These are phyloP conservation scores for Suillus weaverae DNA, from an alignment of 768 basidiomycete species.

Conservation along the genomic window DNA sequence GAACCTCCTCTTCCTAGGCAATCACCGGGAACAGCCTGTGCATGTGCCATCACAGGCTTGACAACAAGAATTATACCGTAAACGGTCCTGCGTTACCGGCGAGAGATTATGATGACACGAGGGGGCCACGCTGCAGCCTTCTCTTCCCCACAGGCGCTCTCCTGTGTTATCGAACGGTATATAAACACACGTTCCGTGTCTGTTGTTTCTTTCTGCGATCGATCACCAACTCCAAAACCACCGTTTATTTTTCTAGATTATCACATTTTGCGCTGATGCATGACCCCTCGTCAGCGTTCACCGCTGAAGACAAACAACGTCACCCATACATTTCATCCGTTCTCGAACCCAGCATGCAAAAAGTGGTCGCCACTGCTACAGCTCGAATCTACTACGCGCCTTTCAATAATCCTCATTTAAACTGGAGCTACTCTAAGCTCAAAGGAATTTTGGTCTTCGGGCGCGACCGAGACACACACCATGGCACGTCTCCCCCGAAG, in stretches of 20 bases:
- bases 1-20: not conserved
- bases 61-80: constrained; percentile 24
- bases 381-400: constrained; percentile 66
- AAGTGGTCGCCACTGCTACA: constrained; percentile 51
- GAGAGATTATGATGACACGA: constrained; percentile 30
- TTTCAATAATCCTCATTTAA: constrained; percentile 43
- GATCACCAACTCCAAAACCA: constrained; percentile 17
- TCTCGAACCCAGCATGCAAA: constrained; percentile 41
- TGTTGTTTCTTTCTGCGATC: constrained; percentile 13
- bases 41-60: constrained; percentile 31
- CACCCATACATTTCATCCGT: constrained; percentile 40
- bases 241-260: constrained; percentile 20
- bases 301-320: constrained; percentile 38
- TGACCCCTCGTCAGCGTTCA: constrained; percentile 34
- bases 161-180: constrained; percentile 31
- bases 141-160: constrained; percentile 21
- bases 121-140: constrained; percentile 36
- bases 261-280: constrained; percentile 25
- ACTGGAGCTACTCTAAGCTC: constrained; percentile 63
- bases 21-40: constrained; percentile 15
- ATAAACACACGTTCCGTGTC: constrained; percentile 26
- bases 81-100: constrained; percentile 32
- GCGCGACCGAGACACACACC: constrained; percentile 30
- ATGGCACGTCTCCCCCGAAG: constrained; percentile 20
- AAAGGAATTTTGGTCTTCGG: constrained; percentile 61